Conservation (phyloP, 2,329 filamentous ascomycete species). For the Beauveria sp. region DNA sequence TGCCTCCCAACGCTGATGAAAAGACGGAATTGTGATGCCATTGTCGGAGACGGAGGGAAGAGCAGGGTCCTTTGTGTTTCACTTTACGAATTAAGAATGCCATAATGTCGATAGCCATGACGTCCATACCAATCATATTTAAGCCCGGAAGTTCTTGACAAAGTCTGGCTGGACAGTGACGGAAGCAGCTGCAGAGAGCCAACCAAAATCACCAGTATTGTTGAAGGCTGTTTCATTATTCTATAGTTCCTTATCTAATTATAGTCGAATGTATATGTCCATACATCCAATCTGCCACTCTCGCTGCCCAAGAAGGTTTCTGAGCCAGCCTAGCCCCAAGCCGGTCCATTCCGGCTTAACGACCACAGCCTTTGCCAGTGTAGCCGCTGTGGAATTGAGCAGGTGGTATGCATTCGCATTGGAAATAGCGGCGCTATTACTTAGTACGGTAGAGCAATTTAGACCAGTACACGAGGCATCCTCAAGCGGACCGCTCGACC, state of each 20-base stretch:
- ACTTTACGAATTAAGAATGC: slow-evolving; percentile 8
- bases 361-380: slow-evolving; percentile 58
- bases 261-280: slow-evolving; percentile 77
- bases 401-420: slow-evolving; percentile 46
- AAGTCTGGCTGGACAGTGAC: too few relatives aligned
- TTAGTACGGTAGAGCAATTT: slow-evolving; percentile 12
- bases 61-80: neutral
- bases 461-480: slow-evolving; percentile 17
- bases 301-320: slow-evolving; percentile 69
- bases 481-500: slow-evolving; percentile 32
- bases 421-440: slow-evolving; percentile 25
- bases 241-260: neutral
- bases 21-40: slow-evolving; percentile 4
- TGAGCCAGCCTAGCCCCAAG: slow-evolving; percentile 76
- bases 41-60: too few relatives aligned
- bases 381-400: slow-evolving; percentile 62
- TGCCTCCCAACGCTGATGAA: neutral
- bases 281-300: slow-evolving; percentile 91
- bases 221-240: neutral
- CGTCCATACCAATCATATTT: neutral
- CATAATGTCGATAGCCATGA: slow-evolving; percentile 11
- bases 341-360: slow-evolving; percentile 66
- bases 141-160: neutral
- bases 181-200: neutral
- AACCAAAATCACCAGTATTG: neutral